Base-by-base conservation (phyloP, 2,329 filamentous ascomycete genomes). In the Epichloe gansuensis region DNA sequence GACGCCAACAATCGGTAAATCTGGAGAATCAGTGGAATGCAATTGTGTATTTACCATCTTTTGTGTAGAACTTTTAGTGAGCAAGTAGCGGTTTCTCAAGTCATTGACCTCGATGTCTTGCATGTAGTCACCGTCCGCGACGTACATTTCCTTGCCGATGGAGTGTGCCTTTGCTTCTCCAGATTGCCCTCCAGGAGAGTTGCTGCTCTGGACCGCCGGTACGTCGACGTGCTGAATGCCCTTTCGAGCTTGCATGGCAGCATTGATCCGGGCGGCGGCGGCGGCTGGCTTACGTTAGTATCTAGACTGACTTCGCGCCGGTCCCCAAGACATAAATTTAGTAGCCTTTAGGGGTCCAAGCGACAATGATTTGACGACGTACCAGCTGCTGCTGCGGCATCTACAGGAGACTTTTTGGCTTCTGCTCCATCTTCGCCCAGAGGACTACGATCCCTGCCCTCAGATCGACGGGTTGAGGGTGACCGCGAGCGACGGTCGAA, bases 91-190 rank as follows among this genome's bases (percentile, higher is more conserved):
- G 69, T 97, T 98, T 59, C 91, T 86, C 65, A 97, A 74, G 71
- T 97, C 91, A 70, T 98, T 98, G 75, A 98, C 89, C 75, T 97
- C 93, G 65, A 98, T 95, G 66, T 98, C 93, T 71, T 94, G 93
- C 72, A 98, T 97, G 69, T 88, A 97, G 72, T 98, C 93, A 63
- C 93, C 93, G 67, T 97, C 93, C 56, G 91, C 86, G 62, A 95
- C 86, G 67, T 97, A 97, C 67, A 95, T 86, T 63, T 94, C 89
- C 45, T 53, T 55, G 54, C 46, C 51, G 13, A 55, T 48, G 34
- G 54, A 53, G 37, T 55, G 51, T 28, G 45, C 17, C 47, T 55
- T 55, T 45, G 43, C 52, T 52, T 54, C 48, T 28, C 41, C 49
- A 1, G 54, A 56, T 39, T 42, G 46, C 11, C 42, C 54, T 28